These are phyloP conservation scores for Epichloe brachyelytri DNA, from an alignment of 2,329 filamentous ascomycete genomes.

Conservation along the genomic window DNA sequence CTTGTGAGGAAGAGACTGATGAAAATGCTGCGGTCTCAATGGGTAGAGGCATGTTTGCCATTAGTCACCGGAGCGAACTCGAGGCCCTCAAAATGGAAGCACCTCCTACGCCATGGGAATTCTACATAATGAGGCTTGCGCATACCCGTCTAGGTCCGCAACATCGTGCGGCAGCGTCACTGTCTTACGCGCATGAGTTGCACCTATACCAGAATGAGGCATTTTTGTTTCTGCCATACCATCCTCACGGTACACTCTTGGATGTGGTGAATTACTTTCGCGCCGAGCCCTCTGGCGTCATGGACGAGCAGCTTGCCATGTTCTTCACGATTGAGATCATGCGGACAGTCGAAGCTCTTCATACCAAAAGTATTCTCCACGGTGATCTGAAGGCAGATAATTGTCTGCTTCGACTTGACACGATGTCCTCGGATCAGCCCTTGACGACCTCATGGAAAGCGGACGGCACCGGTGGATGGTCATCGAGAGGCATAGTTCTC, in stretches of 20 bases:
- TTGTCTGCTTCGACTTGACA: constrained; percentile 72
- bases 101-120: constrained; percentile 84
- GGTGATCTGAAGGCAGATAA: constrained; percentile 96
- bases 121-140: constrained; percentile 81
- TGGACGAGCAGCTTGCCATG: constrained; percentile 89
- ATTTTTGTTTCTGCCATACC: constrained; percentile 77
- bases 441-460: constrained; percentile 56
- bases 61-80: constrained; percentile 42
- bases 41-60: constrained; percentile 49
- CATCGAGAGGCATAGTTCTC: constrained; percentile 62
- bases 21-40: constrained; percentile 37
- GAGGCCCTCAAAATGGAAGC: constrained; percentile 94
- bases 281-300: constrained; percentile 55
- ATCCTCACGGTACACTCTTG: constrained; percentile 83
- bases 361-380: constrained; percentile 68
- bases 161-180: constrained; percentile 59
- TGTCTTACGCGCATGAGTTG: constrained; percentile 77
- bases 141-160: constrained; percentile 62
- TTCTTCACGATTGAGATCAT: constrained; percentile 90
- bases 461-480: constrained; percentile 68
- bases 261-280: constrained; percentile 84
- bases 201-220: constrained; percentile 85
- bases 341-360: constrained; percentile 77
- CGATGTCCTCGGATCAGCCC: constrained; percentile 24
- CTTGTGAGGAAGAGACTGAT: constrained; percentile 31